phyloP scores from a whole-genome alignment of 257 asterid genomes.

The Ehretia macrophylla region DNA sequence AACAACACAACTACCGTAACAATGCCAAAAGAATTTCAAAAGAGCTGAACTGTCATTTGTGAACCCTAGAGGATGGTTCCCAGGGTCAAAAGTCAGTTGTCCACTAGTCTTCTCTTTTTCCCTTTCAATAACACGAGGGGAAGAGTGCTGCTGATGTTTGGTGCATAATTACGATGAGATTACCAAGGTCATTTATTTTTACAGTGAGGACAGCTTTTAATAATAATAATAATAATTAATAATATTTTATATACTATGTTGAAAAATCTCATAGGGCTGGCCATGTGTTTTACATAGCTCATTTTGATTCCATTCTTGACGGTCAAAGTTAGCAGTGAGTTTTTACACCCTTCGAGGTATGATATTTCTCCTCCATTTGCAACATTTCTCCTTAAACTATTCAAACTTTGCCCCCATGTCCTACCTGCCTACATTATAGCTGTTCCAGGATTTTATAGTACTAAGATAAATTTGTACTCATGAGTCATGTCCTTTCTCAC shows the following conservation, averaged over 20 bases:
- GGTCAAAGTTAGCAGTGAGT: conserved; percentile 51
- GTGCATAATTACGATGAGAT: background rate
- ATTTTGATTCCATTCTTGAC: conserved; percentile 57
- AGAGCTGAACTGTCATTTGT: no score
- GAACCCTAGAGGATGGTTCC: no score
- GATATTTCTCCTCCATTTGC: conserved; percentile 3
- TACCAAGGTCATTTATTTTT: background rate
- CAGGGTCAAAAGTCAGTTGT: background rate
- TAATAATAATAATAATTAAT: no score
- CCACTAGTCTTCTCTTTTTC: background rate
- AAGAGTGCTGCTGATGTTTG: background rate
- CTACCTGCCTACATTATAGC: background rate
- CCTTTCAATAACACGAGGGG: background rate
- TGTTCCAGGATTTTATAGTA: background rate
- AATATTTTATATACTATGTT: background rate
- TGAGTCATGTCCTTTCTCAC: no score
- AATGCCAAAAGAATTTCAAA: no score
- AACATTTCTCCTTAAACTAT: conserved; percentile 18
- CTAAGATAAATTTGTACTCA: no score
- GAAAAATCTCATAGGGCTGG: conserved; percentile 1
- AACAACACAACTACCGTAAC: no score
- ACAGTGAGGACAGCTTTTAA: background rate
- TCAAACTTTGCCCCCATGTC: conserved; percentile 16
- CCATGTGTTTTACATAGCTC: conserved; percentile 33
- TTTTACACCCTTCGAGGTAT: conserved; percentile 47